Conservation (phyloP, 2,329 filamentous ascomycete species). For the Massarina eburnea region DNA sequence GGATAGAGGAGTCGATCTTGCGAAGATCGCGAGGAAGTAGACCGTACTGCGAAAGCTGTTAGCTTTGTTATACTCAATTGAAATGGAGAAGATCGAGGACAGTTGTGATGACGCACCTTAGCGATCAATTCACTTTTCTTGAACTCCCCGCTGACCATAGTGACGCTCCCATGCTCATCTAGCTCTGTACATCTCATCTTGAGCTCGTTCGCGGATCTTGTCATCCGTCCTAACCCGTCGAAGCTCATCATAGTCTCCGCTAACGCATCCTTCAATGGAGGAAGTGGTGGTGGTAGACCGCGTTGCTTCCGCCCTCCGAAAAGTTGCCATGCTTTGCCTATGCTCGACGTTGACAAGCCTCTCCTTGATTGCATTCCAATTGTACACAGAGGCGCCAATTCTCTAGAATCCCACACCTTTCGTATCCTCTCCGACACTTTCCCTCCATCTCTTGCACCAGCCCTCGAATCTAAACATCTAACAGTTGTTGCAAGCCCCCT, state of each 20-base stretch:
- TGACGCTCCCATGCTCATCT: slow-evolving; percentile 88
- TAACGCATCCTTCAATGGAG: slow-evolving; percentile 52
- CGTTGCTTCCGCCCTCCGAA: slow-evolving; percentile 39
- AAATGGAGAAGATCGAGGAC: background rate
- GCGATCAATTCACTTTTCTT: slow-evolving; percentile 97
- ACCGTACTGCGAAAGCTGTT: slow-evolving; percentile 65
- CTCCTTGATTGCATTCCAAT: background rate
- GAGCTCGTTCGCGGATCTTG: slow-evolving; percentile 81
- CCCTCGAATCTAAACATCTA: slow-evolving; percentile 1
- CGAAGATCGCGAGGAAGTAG: slow-evolving; percentile 90
- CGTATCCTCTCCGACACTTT: no score
- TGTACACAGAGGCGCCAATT: background rate
- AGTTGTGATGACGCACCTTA: slow-evolving; percentile 61
- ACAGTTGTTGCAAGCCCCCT: slow-evolving; percentile 13
- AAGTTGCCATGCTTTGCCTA: slow-evolving; percentile 24
- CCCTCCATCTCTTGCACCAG: no score
- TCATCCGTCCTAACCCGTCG: slow-evolving; percentile 63
- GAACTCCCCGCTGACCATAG: slow-evolving; percentile 91
- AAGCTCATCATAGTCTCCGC: slow-evolving; percentile 55
- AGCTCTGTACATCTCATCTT: slow-evolving; percentile 92
- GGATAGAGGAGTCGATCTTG: slow-evolving; percentile 94
- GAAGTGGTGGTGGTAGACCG: slow-evolving; percentile 56
- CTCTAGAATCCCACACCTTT: no score
- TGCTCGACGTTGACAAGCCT: slow-evolving; percentile 9
- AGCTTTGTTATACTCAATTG: slow-evolving; percentile 4